Base-by-base conservation (phyloP, 1,284 basidiomycete species). In the Trichosporon sp. region DNA sequence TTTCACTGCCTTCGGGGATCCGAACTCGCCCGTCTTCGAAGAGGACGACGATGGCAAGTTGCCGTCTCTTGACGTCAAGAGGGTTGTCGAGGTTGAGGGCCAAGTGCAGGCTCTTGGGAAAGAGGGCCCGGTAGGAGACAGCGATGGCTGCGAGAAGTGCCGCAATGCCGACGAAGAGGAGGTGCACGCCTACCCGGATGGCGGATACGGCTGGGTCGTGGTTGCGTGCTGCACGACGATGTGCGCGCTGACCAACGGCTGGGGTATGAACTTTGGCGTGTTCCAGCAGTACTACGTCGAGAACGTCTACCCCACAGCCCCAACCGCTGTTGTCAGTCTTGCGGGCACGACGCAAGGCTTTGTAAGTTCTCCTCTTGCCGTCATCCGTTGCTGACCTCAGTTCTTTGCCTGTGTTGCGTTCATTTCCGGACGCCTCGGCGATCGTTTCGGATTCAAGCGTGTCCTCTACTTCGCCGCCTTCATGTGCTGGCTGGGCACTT, bases 201-300 rank as follows among this genome's bases (percentile, higher is more conserved):
- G 84, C 14, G 80, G 80, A 2, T 80, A 81, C 64, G 80, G 80
- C 7, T 81, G 80, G 80, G 77, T 81, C 8, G 78, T 81, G 0
- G 68, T 81, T 10, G 63, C 67, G 2, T 76, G 77, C 65, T 81
- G 80, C 73, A 72, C 73, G 43, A 75, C 75, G 4, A 43, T 80
- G 14, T 76, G 77, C 0, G 79, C 72, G 32, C 69, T 71, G 16
- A 76, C 77, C 0, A 76, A 63, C 48, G 75, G 78, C 1, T 79
- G 76, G 73, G 77, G 77, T 21, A 78, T 80, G 77, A 76, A 70
- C 65, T 81, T 74, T 31, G 78, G 78, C 63, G 78, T 78, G 1
- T 80, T 77, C 66, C 78, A 79, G 69, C 67, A 79, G 75, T 77
- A 78, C 64, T 80, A 80, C 69, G 56, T 74, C 16, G 68, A 73